Conservation (phyloP, 192 early-diverging fungal species). For the Backusella mclennaniae region DNA sequence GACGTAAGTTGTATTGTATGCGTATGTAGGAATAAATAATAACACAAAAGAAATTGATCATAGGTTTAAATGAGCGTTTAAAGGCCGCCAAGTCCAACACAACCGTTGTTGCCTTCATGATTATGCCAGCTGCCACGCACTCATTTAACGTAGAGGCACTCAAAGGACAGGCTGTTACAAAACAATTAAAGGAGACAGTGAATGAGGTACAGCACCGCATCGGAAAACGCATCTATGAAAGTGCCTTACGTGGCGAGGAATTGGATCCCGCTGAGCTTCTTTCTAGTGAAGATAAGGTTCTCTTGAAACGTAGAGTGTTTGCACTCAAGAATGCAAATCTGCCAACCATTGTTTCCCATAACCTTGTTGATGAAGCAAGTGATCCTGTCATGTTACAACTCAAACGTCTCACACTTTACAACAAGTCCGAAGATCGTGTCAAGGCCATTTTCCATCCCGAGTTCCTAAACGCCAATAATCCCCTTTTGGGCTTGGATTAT, state of each 20-base stretch:
- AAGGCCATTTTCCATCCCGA: slow-evolving; percentile 98
- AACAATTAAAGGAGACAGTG: slow-evolving; percentile 90
- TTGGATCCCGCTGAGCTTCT: slow-evolving; percentile 69
- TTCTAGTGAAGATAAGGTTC: slow-evolving; percentile 80
- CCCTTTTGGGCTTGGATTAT: slow-evolving; percentile 91
- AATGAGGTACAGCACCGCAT: slow-evolving; percentile 80
- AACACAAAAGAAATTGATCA: background rate
- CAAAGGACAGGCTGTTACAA: slow-evolving; percentile 96
- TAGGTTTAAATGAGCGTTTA: slow-evolving; percentile 82
- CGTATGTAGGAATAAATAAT: background rate
- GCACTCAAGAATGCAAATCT: slow-evolving; percentile 83
- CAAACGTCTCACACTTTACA: slow-evolving; percentile 81
- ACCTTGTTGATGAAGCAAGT: slow-evolving; percentile 83
- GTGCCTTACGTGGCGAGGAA: slow-evolving; percentile 72
- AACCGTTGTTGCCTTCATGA: slow-evolving; percentile 95
- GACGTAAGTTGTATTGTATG: slow-evolving; percentile 56
- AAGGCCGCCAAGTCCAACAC: slow-evolving; percentile 80
- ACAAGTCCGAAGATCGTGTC: slow-evolving; percentile 87
- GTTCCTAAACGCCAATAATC: slow-evolving; percentile 94
- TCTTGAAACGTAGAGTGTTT: slow-evolving; percentile 91
- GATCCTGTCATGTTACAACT: slow-evolving; percentile 88
- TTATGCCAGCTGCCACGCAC: slow-evolving; percentile 90
- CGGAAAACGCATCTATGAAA: slow-evolving; percentile 87
- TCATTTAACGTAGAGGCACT: slow-evolving; percentile 94
- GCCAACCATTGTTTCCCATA: slow-evolving; percentile 95